phyloP scores from a whole-genome alignment of 371 early-diverging fungal genomes.

The Rhizopus arrhizus region DNA sequence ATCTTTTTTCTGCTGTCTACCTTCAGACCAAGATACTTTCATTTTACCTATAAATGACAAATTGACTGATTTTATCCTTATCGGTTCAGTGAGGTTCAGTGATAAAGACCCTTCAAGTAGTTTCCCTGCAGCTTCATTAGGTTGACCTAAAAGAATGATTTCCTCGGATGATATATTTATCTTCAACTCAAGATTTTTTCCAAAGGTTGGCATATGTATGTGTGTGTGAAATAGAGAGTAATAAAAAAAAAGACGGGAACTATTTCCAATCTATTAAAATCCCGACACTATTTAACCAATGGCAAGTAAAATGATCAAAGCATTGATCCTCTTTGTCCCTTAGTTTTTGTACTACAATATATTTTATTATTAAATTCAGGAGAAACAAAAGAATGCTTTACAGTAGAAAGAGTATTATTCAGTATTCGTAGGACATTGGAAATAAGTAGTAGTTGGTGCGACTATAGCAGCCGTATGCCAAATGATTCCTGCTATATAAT shows the following conservation, averaged over 20 bases:
- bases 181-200: conserved; percentile 26
- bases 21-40: conserved; percentile 36
- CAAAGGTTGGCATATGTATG: conserved; percentile 21
- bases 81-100: conserved; percentile 25
- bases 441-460: conserved; percentile 16
- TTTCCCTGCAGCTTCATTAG: conserved; percentile 31
- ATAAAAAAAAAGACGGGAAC: background rate
- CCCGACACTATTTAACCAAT: background rate
- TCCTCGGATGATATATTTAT: conserved; percentile 25
- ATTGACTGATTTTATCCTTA: conserved; percentile 25
- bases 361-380: too few relatives aligned
- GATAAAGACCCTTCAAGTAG: conserved; percentile 23
- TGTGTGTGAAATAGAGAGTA: background rate
- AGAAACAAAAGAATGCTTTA: too few relatives aligned
- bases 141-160: conserved; percentile 25
- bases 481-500: conserved; percentile 33
- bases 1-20: conserved; percentile 9
- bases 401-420: background rate
- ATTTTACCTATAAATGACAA: conserved; percentile 32
- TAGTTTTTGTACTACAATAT: too few relatives aligned
- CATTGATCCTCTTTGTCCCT: too few relatives aligned
- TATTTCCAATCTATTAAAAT: background rate
- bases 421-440: conserved; percentile 28
- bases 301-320: background rate
- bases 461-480: conserved; percentile 25